Evolutionary conservation across 805 yeast genomes (phyloP).

Genomic region (Pichia exigua): DNA sequence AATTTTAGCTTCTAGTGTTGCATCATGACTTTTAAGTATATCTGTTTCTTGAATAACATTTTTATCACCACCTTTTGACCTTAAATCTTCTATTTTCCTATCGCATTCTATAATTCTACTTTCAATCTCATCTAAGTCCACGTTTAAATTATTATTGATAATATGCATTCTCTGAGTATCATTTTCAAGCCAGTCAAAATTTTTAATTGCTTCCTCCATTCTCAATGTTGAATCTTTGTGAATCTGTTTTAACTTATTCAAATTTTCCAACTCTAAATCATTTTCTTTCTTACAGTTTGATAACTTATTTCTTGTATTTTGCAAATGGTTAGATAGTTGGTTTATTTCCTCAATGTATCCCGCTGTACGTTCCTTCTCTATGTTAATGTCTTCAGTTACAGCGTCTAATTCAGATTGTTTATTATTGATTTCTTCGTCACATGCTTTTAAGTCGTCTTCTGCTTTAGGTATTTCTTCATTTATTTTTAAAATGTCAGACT

Average conservation of each 20-base stretch:
- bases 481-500: slow-evolving; percentile 34
- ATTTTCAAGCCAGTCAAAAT: slow-evolving; percentile 70
- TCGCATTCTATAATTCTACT: slow-evolving; percentile 48
- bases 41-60: slow-evolving; percentile 89
- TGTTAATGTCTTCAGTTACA: slow-evolving; percentile 34
- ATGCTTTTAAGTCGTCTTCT: slow-evolving; percentile 18
- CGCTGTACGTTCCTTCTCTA: slow-evolving; percentile 49
- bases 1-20: slow-evolving; percentile 68
- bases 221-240: background rate
- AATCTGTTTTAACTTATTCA: slow-evolving; percentile 29
- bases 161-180: slow-evolving; percentile 47
- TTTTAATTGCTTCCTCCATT: slow-evolving; percentile 32
- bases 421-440: slow-evolving; percentile 23
- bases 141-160: slow-evolving; percentile 53
- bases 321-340: slow-evolving; percentile 42
- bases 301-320: slow-evolving; percentile 42
- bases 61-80: slow-evolving; percentile 65
- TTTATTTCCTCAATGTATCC: slow-evolving; percentile 73
- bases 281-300: slow-evolving; percentile 39
- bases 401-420: slow-evolving; percentile 22
- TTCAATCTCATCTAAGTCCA: slow-evolving; percentile 56
- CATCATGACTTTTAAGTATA: slow-evolving; percentile 82
- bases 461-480: slow-evolving; percentile 31
- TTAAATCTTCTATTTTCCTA: slow-evolving; percentile 60
- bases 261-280: slow-evolving; percentile 28